Percentiles rank a stretch among this genome's conserved stretches.
Evolutionary conservation across 768 basidiomycete species (phyloP).

Genomic region (Boletus barrowsii): DNA sequence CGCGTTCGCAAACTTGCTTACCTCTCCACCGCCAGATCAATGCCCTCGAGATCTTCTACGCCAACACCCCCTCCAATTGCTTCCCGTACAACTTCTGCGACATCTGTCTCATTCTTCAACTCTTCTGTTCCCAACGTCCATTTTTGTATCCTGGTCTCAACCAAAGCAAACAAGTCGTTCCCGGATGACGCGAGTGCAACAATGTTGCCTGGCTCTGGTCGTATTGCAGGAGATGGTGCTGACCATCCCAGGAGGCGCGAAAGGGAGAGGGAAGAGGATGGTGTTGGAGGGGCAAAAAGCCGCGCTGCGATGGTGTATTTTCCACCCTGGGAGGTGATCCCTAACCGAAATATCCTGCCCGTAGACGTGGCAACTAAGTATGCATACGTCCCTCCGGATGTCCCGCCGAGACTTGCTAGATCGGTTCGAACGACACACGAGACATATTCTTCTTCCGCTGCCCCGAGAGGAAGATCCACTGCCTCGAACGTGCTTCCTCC

Average conservation of each 20-base stretch:
- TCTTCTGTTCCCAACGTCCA: constrained; percentile 62
- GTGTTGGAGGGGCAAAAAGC: constrained; percentile 53
- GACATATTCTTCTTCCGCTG: constrained; percentile 52
- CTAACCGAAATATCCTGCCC: constrained; percentile 63
- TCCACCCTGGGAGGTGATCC: constrained; percentile 64
- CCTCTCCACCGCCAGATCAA: constrained; percentile 66
- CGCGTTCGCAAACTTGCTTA: constrained; percentile 26
- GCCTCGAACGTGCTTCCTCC: constrained; percentile 65
- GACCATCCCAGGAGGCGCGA: constrained; percentile 43
- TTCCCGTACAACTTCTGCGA: constrained; percentile 45
- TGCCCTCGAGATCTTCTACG: constrained; percentile 66
- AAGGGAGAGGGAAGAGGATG: constrained; percentile 41
- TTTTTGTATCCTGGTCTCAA: constrained; percentile 63
- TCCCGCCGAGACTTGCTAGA: constrained; percentile 38
- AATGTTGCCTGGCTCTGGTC: constrained; percentile 57
- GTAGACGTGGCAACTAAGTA: constrained; percentile 67
- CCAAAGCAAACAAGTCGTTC: constrained; percentile 62
- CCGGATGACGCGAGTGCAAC: constrained; percentile 57
- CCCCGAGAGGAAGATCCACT: constrained; percentile 43
- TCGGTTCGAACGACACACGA: constrained; percentile 67
- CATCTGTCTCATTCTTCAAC: constrained; percentile 51
- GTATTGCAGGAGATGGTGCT: constrained; percentile 34
- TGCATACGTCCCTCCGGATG: constrained; percentile 9
- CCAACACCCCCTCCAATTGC: constrained; percentile 47
- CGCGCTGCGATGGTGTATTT: constrained; percentile 59